phyloP scores from a whole-genome alignment of 192 early-diverging fungal species.

The Mortierella antarctica region DNA sequence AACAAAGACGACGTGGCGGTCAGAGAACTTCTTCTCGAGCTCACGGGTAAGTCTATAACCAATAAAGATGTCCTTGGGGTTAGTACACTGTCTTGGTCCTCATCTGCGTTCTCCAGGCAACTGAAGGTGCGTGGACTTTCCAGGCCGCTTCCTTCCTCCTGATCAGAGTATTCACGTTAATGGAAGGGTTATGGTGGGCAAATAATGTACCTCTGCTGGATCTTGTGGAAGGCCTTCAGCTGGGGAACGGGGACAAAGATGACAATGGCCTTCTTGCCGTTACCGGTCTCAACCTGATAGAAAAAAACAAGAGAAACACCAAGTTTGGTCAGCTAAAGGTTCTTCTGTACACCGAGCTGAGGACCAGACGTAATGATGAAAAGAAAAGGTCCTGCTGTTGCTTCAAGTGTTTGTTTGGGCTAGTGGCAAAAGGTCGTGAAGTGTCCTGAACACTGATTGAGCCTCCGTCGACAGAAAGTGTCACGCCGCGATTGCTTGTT shows the following conservation, averaged over 20 bases:
- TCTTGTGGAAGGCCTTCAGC: constrained; percentile 95
- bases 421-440: too few relatives aligned
- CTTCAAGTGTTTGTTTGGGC: too few relatives aligned
- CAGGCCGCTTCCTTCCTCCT: background rate
- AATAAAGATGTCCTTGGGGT: background rate
- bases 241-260: constrained; percentile 97
- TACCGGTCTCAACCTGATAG: constrained; percentile 85
- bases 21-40: constrained; percentile 99
- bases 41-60: constrained; percentile 90
- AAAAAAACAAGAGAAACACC: background rate
- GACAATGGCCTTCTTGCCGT: constrained; percentile 95
- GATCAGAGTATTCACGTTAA: background rate
- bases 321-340: background rate
- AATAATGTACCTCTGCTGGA: constrained; percentile 78
- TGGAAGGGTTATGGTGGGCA: background rate
- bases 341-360: background rate
- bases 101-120: too few relatives aligned
- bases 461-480: too few relatives aligned
- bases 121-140: too few relatives aligned
- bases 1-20: constrained; percentile 95
- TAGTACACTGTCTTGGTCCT: background rate
- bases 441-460: too few relatives aligned
- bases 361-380: too few relatives aligned
- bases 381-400: too few relatives aligned
- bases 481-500: too few relatives aligned